phyloP scores from a whole-genome alignment of 768 basidiomycete species.

The Vararia minispora region DNA sequence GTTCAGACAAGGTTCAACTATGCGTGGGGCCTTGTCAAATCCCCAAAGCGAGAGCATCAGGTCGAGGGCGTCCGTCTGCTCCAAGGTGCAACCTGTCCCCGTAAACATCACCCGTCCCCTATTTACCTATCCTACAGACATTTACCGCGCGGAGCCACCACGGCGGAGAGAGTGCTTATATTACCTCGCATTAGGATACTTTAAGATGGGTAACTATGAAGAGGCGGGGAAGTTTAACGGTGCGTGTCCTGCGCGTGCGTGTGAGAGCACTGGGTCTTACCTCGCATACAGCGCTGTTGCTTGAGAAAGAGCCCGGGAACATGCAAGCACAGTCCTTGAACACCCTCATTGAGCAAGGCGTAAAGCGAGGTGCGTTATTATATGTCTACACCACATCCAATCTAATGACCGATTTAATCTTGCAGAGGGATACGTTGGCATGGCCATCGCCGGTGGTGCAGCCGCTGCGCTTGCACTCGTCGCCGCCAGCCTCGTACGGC shows the following conservation, averaged over 20 bases:
- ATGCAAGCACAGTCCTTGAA: conserved; percentile 83
- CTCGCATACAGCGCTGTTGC: conserved; percentile 56
- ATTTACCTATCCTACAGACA: conserved; percentile 40
- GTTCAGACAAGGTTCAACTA: conserved; percentile 97
- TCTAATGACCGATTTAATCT: conserved; percentile 1
- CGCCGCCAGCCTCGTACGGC: conserved; percentile 73
- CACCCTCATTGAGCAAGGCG: conserved; percentile 77
- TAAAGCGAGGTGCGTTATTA: conserved; percentile 55
- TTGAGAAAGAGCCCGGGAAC: conserved; percentile 90
- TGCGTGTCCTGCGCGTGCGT: conserved; percentile 26
- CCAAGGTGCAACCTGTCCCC: conserved; percentile 49
- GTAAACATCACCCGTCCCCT: neutral
- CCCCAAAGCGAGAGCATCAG: conserved; percentile 73
- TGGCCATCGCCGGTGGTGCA: conserved; percentile 88
- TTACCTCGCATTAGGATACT: conserved; percentile 92
- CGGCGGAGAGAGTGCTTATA: conserved; percentile 92
- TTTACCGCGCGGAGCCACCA: conserved; percentile 80
- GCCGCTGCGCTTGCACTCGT: conserved; percentile 75
- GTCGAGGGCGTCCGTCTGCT: conserved; percentile 85
- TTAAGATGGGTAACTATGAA: conserved; percentile 92
- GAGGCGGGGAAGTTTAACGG: conserved; percentile 91
- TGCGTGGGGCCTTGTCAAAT: conserved; percentile 95
- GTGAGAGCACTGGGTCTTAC: neutral
- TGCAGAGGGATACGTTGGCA: conserved; percentile 95
- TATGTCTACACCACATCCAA: neutral